Conservation (phyloP, 495 filamentous ascomycete genomes). For the Pyronema omphalodes region DNA sequence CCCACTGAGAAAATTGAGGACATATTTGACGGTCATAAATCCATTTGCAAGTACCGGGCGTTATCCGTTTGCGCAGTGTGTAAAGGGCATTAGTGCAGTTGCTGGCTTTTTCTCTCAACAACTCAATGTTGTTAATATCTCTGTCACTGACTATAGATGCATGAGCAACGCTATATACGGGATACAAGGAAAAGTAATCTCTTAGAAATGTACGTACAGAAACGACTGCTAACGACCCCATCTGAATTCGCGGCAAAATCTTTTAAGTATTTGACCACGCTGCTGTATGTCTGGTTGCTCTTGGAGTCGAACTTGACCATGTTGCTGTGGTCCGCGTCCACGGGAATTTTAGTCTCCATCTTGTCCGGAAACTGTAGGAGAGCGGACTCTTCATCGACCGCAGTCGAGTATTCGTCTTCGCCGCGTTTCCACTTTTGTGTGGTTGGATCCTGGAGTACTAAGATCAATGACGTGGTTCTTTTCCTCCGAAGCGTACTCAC, state of each 20-base stretch:
- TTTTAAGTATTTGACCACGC: background rate
- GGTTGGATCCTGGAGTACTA: background rate
- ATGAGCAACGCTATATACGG: too few species aligned
- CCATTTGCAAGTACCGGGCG: too few species aligned
- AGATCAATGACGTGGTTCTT: background rate
- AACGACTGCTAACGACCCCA: background rate
- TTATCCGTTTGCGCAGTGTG: too few species aligned
- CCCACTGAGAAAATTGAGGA: too few species aligned
- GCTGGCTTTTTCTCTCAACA: too few species aligned
- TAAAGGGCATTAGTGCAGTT: too few species aligned
- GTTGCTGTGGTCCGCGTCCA: conserved; percentile 1
- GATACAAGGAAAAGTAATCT: too few species aligned
- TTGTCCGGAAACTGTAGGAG: conserved; percentile 2
- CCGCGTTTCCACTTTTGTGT: background rate
- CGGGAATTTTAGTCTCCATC: background rate
- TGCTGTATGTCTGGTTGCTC: background rate
- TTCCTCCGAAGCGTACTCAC: background rate
- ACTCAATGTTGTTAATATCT: too few species aligned
- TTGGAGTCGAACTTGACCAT: conserved; percentile 6
- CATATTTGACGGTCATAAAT: too few species aligned
- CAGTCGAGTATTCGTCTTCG: background rate
- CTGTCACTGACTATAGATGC: too few species aligned
- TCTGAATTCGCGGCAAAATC: background rate
- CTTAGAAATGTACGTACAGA: background rate
- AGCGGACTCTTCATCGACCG: background rate